These are phyloP conservation scores for Linanthus parryae DNA, from an alignment of 148 eudicot genomes.

Conservation along the genomic window DNA sequence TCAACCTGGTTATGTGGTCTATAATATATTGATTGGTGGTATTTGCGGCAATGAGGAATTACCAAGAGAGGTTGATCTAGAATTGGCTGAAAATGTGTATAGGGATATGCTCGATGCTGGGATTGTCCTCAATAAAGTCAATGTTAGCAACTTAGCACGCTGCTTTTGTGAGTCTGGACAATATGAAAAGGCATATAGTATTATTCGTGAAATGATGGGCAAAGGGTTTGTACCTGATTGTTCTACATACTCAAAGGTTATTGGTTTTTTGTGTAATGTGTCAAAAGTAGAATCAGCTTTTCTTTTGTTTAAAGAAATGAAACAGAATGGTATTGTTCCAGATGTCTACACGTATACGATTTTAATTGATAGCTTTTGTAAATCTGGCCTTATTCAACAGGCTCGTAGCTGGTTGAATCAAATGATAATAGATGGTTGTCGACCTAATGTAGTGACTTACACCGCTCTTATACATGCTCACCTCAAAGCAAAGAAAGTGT, in stretches of 20 bases:
- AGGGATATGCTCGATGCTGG: constrained; percentile 64
- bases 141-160: constrained; percentile 57
- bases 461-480: constrained; percentile 85
- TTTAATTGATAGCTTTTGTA: constrained; percentile 82
- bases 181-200: constrained; percentile 62
- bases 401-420: constrained; percentile 82
- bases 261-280: constrained; percentile 66
- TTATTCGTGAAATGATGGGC: constrained; percentile 69
- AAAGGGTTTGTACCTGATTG: constrained; percentile 88
- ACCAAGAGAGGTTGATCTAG: constrained; percentile 40
- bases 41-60: constrained; percentile 63
- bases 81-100: constrained; percentile 76
- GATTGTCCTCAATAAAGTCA: constrained; percentile 65
- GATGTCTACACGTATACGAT: constrained; percentile 89
- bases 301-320: constrained; percentile 78
- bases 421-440: constrained; percentile 64
- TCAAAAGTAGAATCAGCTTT: constrained; percentile 74
- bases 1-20: constrained; percentile 72
- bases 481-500: constrained; percentile 54
- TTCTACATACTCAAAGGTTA: constrained; percentile 75
- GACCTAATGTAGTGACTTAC: constrained; percentile 91
- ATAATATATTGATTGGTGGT: constrained; percentile 88
- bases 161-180: constrained; percentile 84
- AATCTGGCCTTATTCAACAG: constrained; percentile 84
- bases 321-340: constrained; percentile 57